Evolutionary conservation across 2,329 filamentous ascomycete species (phyloP).

Genomic region (Arthrobotrys conoides): DNA sequence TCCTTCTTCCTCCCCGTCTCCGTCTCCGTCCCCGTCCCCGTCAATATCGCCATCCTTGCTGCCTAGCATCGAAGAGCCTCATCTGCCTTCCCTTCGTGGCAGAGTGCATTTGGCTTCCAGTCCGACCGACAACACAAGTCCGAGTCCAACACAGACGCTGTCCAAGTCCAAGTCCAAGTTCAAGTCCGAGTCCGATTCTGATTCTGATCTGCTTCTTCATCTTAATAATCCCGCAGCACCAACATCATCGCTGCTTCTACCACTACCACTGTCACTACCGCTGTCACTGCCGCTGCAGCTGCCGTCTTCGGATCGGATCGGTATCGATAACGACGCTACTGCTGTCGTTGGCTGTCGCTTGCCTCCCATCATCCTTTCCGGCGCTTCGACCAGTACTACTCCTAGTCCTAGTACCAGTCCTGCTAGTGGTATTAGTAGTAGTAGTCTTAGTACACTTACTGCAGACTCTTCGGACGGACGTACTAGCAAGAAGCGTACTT

Average conservation of each 20-base stretch:
- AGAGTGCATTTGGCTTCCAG: constrained; percentile 15
- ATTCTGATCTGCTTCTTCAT: neutral
- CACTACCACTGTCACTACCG: too few relatives aligned
- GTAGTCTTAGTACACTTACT: neutral
- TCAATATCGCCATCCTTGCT: constrained; percentile 48
- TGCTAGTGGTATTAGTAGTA: neutral
- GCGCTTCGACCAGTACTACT: neutral
- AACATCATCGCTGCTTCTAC: neutral
- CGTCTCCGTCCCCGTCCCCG: constrained; percentile 5
- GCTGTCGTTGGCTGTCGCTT: constrained; percentile 12
- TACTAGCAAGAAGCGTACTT: constrained; percentile 38
- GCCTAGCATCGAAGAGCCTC: constrained; percentile 59
- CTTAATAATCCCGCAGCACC: constrained; percentile 1
- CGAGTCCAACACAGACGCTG: neutral
- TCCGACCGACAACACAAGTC: constrained; percentile 56
- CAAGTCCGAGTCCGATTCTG: too few relatives aligned
- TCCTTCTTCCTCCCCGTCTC: neutral
- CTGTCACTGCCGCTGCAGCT: constrained; percentile 1
- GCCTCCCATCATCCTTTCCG: constrained; percentile 25
- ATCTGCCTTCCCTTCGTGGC: constrained; percentile 49
- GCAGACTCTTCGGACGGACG: constrained; percentile 7
- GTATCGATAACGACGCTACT: constrained; percentile 29
- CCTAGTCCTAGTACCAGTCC: too few relatives aligned
- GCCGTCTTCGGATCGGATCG: constrained; percentile 35
- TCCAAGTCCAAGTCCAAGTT: too few relatives aligned